These are phyloP conservation scores for Orbilia oligospora DNA, from an alignment of 2,329 filamentous ascomycete genomes.

Conservation along the genomic window DNA sequence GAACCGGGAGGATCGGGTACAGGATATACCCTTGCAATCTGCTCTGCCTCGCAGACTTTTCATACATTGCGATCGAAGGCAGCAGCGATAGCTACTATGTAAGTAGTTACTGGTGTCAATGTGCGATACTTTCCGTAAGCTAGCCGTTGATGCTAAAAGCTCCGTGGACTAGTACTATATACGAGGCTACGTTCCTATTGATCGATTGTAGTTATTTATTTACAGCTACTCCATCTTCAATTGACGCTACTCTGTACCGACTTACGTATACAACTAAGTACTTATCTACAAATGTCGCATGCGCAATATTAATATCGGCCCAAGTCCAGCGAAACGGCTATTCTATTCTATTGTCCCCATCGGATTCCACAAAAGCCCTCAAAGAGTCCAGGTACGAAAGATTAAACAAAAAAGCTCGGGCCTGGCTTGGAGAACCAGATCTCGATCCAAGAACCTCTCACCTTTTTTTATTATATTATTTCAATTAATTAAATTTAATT, in stretches of 20 bases:
- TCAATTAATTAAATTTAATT: slow-evolving; percentile 14
- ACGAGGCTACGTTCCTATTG: not conserved
- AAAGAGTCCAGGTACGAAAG: slow-evolving; percentile 4
- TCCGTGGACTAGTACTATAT: not conserved
- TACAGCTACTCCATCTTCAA: not conserved
- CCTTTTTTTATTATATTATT: not conserved
- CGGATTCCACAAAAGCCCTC: slow-evolving; percentile 33
- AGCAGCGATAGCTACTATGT: slow-evolving; percentile 29
- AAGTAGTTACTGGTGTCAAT: too few relatives aligned
- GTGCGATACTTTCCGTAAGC: too few relatives aligned
- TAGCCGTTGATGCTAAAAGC: slow-evolving; percentile 22
- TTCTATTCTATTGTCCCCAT: slow-evolving; percentile 32
- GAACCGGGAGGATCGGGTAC: slow-evolving; percentile 41
- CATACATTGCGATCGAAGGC: slow-evolving; percentile 32
- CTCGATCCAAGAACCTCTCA: slow-evolving; percentile 12
- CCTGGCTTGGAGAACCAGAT: not conserved
- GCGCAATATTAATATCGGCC: slow-evolving; percentile 21
- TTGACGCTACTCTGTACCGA: too few relatives aligned
- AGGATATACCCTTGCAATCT: slow-evolving; percentile 38
- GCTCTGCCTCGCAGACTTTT: slow-evolving; percentile 40
- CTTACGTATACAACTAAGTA: too few relatives aligned
- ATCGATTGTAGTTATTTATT: slow-evolving; percentile 24
- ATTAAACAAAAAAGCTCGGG: not conserved
- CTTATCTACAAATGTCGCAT: not conserved
- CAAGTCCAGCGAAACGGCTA: slow-evolving; percentile 23